phyloP scores from a whole-genome alignment of 495 filamentous ascomycete genomes.

The Chaetomidium leptoderma region DNA sequence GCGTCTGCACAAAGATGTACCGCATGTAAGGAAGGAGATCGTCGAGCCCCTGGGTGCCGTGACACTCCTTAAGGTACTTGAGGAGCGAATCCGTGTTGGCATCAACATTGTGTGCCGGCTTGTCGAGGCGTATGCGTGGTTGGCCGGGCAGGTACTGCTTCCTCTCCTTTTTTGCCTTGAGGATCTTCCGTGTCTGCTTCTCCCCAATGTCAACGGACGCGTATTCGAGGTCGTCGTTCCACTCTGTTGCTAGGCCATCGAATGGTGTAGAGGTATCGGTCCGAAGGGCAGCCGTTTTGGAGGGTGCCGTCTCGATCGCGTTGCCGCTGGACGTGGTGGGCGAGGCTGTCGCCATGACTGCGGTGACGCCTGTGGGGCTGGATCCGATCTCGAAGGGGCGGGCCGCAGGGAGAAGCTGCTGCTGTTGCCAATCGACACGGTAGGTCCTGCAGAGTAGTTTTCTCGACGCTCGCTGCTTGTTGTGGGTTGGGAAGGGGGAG shows the following conservation, averaged over 20 bases:
- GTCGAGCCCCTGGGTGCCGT: constrained; percentile 21
- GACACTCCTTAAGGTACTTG: constrained; percentile 18
- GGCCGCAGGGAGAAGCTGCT: not conserved
- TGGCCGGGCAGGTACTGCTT: constrained; percentile 28
- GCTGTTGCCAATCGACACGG: not conserved
- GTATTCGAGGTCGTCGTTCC: constrained; percentile 20
- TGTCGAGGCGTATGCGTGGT: constrained; percentile 23
- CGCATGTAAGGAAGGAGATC: constrained; percentile 27
- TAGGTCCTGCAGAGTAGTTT: not conserved
- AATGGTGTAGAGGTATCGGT: constrained; percentile 7
- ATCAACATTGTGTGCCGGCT: not conserved
- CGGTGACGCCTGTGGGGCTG: not conserved
- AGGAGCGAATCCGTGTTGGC: constrained; percentile 2
- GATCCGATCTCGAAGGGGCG: not conserved
- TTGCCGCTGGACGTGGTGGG: not conserved
- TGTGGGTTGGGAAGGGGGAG: not conserved
- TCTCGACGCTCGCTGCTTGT: not conserved
- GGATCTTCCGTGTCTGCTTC: not conserved
- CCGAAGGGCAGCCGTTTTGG: not conserved
- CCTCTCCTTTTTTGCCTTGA: constrained; percentile 13
- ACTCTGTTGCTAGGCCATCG: constrained; percentile 12
- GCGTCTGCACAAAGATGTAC: constrained; percentile 33
- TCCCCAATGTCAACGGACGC: not conserved
- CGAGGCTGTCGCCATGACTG: not conserved
- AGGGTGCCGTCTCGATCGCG: not conserved